phyloP scores from a whole-genome alignment of 2,329 filamentous ascomycete genomes.

The Pseudocercospora musae region DNA sequence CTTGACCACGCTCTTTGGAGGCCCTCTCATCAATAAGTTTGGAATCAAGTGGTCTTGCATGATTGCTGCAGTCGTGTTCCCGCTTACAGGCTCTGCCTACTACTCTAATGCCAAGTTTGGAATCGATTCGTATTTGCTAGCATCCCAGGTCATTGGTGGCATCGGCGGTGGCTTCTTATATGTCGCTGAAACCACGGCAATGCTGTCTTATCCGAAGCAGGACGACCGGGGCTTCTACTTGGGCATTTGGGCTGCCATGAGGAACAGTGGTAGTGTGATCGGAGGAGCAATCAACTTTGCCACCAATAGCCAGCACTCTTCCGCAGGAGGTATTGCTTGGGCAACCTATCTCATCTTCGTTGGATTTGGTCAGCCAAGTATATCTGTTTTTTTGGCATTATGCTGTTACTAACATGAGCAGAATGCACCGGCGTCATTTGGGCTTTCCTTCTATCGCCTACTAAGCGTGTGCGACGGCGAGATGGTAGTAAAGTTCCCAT shows the following conservation, averaged over 20 bases:
- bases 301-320: slow-evolving; percentile 25
- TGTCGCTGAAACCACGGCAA: slow-evolving; percentile 38
- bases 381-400: background rate
- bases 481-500: slow-evolving; percentile 28
- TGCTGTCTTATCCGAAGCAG: slow-evolving; percentile 38
- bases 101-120: slow-evolving; percentile 35
- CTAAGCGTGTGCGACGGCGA: slow-evolving; percentile 27
- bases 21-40: slow-evolving; percentile 41
- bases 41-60: slow-evolving; percentile 40
- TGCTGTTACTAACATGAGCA: background rate
- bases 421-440: slow-evolving; percentile 32
- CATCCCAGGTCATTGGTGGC: slow-evolving; percentile 30
- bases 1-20: slow-evolving; percentile 31
- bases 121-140: slow-evolving; percentile 34
- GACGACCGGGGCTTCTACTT: slow-evolving; percentile 37
- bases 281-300: slow-evolving; percentile 38
- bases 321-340: slow-evolving; percentile 32
- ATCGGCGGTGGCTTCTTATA: slow-evolving; percentile 27
- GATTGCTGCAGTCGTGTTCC: slow-evolving; percentile 37
- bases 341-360: slow-evolving; percentile 35
- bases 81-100: slow-evolving; percentile 37
- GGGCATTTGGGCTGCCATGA: slow-evolving; percentile 36
- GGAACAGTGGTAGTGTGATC: slow-evolving; percentile 36
- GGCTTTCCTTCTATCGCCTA: slow-evolving; percentile 31
- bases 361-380: slow-evolving; percentile 26